Evolutionary conservation across 148 eudicot species (phyloP).

Genomic region (Cornus kousa): DNA sequence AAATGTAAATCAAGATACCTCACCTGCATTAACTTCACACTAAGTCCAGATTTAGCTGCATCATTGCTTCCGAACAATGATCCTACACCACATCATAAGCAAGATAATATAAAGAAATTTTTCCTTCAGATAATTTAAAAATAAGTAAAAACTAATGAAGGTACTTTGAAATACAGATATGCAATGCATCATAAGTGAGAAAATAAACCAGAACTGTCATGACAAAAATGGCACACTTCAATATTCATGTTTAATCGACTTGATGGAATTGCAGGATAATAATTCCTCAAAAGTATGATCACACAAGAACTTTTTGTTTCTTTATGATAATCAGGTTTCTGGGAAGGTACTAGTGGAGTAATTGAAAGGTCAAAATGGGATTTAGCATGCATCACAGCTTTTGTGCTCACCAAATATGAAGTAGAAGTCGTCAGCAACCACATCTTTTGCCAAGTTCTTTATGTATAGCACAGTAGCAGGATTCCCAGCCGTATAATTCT

Average conservation of each 20-base stretch:
- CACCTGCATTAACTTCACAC: constrained; percentile 88
- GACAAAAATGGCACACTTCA: not conserved
- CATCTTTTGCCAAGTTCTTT: constrained; percentile 95
- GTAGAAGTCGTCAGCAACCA: constrained; percentile 70
- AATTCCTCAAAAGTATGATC: not conserved
- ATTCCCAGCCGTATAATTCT: constrained; percentile 91
- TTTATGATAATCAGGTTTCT: not conserved
- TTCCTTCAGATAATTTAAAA: not conserved
- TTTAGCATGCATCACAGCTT: not conserved
- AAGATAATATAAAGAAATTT: not conserved
- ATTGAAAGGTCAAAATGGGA: not conserved
- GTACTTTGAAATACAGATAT: not conserved
- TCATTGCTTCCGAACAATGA: constrained; percentile 74
- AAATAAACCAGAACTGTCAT: not conserved
- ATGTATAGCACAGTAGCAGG: constrained; percentile 74
- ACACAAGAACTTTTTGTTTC: not conserved
- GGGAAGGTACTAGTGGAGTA: not conserved
- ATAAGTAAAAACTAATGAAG: not conserved
- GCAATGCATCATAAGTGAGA: not conserved
- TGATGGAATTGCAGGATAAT: not conserved
- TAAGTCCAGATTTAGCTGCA: constrained; percentile 64
- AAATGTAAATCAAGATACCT: constrained; percentile 11
- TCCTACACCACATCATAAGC: constrained; percentile 39
- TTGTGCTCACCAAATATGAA: constrained; percentile 62
- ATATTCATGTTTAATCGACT: not conserved